Evolutionary conservation across 1,284 basidiomycete genomes (phyloP), one percentile per base, ranked within the genome.

Genomic region (Papiliotrema terrestris): DNA sequence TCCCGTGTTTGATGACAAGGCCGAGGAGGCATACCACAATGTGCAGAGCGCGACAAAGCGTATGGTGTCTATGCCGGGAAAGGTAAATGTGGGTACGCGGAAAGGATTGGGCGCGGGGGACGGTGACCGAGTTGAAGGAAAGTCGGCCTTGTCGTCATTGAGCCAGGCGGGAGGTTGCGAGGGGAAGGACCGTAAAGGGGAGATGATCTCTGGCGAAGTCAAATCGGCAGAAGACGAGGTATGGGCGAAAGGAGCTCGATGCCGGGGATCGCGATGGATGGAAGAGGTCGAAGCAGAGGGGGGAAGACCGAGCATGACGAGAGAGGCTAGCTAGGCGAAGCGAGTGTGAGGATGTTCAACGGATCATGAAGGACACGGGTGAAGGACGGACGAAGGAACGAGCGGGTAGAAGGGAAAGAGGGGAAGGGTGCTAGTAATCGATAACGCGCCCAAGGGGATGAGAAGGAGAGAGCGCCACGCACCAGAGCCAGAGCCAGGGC

Each of bases 21-120:
- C 77, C n/a, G 73, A 75, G n/a, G 67, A 64, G n/a, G 67, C 62
- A 61, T 78, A 78, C 77, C 77, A 78, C 22, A 78, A 64, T 25
- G 65, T 63, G 58, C 77, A 78, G 13, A 78, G 66, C 19, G 67
- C 51, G 49, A 76, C 65, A 56, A 78, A 78, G 23, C 69, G 65
- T 43, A 76, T 55, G 1, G 72, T 74, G n/a, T 66, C 55, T 14
- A 52, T 15, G 9, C 60, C 59, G 2, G 74, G 74, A 19, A 70
- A 49, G 22, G 61, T 37, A 25, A 69, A 49, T 25, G 55, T 51
- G 8, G 66, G 64, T 2, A 67, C 45, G 5, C 56, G 41, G 45
- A 67, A 65, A 4, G 63, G 56, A 35, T 56, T 49, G 19, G 62
- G 63, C 35, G 62, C 56, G 15, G 51, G 49, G 8, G 62, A 52